Base-by-base conservation (phyloP, 108 stramenopile genomes). In the Craspedostauros australis region DNA sequence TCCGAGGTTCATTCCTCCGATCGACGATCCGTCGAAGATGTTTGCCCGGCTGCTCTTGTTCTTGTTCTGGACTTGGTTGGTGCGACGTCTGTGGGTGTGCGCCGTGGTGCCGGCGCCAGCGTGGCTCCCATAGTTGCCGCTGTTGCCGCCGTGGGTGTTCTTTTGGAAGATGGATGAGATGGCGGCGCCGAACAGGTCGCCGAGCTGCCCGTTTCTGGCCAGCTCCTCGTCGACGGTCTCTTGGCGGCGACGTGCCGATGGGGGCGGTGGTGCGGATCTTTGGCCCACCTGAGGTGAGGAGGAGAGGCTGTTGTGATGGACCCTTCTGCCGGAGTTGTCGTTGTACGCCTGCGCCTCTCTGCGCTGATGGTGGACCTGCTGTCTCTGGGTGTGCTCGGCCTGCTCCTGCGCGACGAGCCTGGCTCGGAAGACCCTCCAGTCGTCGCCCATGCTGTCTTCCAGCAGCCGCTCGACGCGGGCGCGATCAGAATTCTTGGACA, bases 371-470 rank as follows among this genome's bases (percentile, higher is more conserved):
- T n/a, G n/a, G n/a, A n/a, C n/a, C n/a, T n/a, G n/a, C n/a, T n/a
- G n/a, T n/a, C n/a, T 23, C 50, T 54, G 36, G 20, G 14, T 11
- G 18, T 53, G 36, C 34, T 77, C 62, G 4, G 59, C 63, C 41
- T 75, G 62, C 60, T 91, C 90, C 48, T 72, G 72, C 14, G 80
- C 76, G 2, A 91, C 84, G 5, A 91, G 70, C 39, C 80, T 77
- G 31, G 90, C 90, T 15, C 90, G 81, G 57, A 91, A 91, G 9
- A 81, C 66, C 24, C 90, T 69, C 90, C 90, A 91, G 47, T 91
- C 86, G 23, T 81, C 67, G 32, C 69, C 84, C 83, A 91, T 91
- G 63, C 75, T 71, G 34, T 86, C 57, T 71, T 90, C 88, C 57
- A 80, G 65, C 21, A 61, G 56, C 32, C 82, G 76, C 60, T 90